Conservation (phyloP, 2,329 filamentous ascomycete species). For the Fonsecaea monophora region DNA sequence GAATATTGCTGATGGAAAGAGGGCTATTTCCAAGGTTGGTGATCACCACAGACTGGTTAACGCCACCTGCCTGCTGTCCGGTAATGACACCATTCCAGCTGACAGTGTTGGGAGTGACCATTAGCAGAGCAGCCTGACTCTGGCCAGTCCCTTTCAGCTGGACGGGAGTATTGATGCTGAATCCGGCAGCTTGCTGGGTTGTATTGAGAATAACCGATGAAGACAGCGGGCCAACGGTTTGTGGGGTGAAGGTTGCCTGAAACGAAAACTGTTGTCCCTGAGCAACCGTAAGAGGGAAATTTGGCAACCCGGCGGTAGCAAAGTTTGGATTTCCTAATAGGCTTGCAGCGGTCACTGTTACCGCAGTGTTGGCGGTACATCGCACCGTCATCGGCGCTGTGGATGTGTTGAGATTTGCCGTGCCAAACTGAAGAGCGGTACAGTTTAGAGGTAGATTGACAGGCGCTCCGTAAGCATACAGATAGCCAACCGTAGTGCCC, state of each 20-base stretch:
- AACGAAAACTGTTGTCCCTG: constrained; percentile 50
- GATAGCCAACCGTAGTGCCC: constrained; percentile 36
- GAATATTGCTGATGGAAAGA: constrained; percentile 44
- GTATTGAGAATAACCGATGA: constrained; percentile 50
- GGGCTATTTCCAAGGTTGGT: constrained; percentile 49
- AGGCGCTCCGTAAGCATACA: constrained; percentile 47
- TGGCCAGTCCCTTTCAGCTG: constrained; percentile 50
- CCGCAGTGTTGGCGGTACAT: constrained; percentile 42
- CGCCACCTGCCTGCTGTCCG: constrained; percentile 42
- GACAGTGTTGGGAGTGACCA: constrained; percentile 47
- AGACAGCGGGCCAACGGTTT: constrained; percentile 45
- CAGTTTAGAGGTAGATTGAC: constrained; percentile 53
- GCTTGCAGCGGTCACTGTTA: constrained; percentile 41
- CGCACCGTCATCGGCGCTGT: constrained; percentile 39
- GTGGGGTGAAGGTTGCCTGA: constrained; percentile 51
- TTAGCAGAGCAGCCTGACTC: constrained; percentile 47
- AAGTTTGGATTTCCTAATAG: constrained; percentile 46
- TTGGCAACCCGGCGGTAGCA: constrained; percentile 49
- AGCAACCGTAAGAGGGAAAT: constrained; percentile 44
- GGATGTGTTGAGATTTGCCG: constrained; percentile 48
- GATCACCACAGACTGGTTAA: constrained; percentile 45
- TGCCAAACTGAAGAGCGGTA: constrained; percentile 51
- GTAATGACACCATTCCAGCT: constrained; percentile 52
- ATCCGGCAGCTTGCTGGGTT: constrained; percentile 48
- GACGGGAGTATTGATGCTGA: constrained; percentile 48